Evolutionary conservation across 1,284 basidiomycete species (phyloP).

Genomic region (Cronartium quercuum): DNA sequence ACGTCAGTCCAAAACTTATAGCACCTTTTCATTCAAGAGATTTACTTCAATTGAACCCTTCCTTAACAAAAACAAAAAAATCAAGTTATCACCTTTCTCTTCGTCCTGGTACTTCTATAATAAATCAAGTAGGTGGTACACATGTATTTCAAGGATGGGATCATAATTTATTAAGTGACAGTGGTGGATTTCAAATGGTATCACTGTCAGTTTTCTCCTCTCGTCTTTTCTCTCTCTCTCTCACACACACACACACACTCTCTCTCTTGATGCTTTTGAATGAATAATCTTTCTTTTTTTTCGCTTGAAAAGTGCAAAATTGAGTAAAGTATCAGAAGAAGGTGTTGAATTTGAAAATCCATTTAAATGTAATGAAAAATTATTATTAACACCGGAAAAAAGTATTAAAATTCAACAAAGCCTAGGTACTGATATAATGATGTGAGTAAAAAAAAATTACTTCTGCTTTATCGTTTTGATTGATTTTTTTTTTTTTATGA

Average conservation of each 20-base stretch:
- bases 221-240: background rate
- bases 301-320: slow-evolving; percentile 39
- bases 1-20: slow-evolving; percentile 64
- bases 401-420: slow-evolving; percentile 16
- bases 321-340: slow-evolving; percentile 74
- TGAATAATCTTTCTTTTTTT: background rate
- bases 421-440: slow-evolving; percentile 63
- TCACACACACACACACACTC: background rate
- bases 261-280: background rate
- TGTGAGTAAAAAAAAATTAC: background rate
- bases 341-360: slow-evolving; percentile 74
- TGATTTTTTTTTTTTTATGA: background rate
- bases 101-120: background rate
- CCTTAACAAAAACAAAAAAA: background rate
- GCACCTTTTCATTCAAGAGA: background rate
- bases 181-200: slow-evolving; percentile 78
- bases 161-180: slow-evolving; percentile 73
- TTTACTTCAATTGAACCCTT: background rate
- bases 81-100: background rate
- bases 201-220: slow-evolving; percentile 60
- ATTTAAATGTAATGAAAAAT: slow-evolving; percentile 53
- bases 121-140: slow-evolving; percentile 60
- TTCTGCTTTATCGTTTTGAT: slow-evolving; percentile 1
- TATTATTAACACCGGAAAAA: background rate
- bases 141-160: slow-evolving; percentile 79